Evolutionary conservation across 306 rosid species (phyloP).

Genomic region (Vigna nakashimae): DNA sequence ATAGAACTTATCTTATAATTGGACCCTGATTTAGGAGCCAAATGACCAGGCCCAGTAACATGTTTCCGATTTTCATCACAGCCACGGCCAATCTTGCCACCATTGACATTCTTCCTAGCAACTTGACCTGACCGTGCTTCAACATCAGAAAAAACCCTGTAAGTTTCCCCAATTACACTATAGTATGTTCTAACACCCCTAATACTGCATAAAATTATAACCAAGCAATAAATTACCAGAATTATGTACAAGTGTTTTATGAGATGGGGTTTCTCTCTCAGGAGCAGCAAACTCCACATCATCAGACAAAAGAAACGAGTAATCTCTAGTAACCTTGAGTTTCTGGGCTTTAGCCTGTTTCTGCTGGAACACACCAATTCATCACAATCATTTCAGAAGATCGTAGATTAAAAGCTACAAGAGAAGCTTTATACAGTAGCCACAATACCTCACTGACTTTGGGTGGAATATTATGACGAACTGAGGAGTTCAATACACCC

Average conservation of each 20-base stretch:
- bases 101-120: slow-evolving; percentile 52
- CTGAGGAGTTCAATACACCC: slow-evolving; percentile 56
- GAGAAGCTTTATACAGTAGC: slow-evolving; percentile 7
- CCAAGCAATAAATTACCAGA: slow-evolving; percentile 64
- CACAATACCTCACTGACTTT: slow-evolving; percentile 68
- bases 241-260: slow-evolving; percentile 45
- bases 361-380: slow-evolving; percentile 57
- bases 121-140: slow-evolving; percentile 68
- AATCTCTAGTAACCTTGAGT: slow-evolving; percentile 86
- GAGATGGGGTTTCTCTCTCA: slow-evolving; percentile 54
- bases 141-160: slow-evolving; percentile 69
- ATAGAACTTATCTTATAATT: slow-evolving; percentile 57
- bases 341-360: slow-evolving; percentile 63
- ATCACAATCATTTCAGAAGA: slow-evolving; percentile 33
- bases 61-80: slow-evolving; percentile 55
- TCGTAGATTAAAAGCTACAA: background rate
- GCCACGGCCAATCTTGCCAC: slow-evolving; percentile 48
- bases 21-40: slow-evolving; percentile 56
- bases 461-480: slow-evolving; percentile 48
- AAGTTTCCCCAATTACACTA: slow-evolving; percentile 61
- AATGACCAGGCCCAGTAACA: slow-evolving; percentile 53
- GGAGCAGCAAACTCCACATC: slow-evolving; percentile 79
- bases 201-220: slow-evolving; percentile 34
- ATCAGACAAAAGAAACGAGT: slow-evolving; percentile 84
- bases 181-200: slow-evolving; percentile 47